Percentiles rank a stretch among this genome's conserved stretches.
Evolutionary conservation across 140 eudicot genomes (phyloP).

Genomic region (Senecio squalidus): DNA sequence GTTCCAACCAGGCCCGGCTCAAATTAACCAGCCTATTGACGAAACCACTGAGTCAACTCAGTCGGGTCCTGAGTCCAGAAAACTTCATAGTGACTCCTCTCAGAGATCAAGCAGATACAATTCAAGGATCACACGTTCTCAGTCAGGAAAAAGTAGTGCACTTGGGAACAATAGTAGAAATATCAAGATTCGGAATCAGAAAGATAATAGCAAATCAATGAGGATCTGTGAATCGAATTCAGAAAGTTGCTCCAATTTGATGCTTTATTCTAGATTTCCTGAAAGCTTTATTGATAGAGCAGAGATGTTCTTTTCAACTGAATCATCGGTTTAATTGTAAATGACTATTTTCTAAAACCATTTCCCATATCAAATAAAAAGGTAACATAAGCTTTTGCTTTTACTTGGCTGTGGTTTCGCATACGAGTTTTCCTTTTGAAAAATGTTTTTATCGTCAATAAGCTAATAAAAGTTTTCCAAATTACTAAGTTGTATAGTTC

Average conservation of each 20-base stretch:
- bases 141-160: slow-evolving; percentile 41
- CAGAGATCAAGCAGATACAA: slow-evolving; percentile 38
- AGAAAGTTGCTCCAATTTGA: slow-evolving; percentile 44
- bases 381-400: slow-evolving; percentile 1
- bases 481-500: too few species aligned
- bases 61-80: slow-evolving; percentile 45
- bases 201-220: slow-evolving; percentile 36
- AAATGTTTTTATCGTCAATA: background rate
- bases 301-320: slow-evolving; percentile 70
- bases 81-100: slow-evolving; percentile 39
- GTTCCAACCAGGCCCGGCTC: slow-evolving; percentile 22
- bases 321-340: slow-evolving; percentile 29
- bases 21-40: slow-evolving; percentile 13
- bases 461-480: background rate
- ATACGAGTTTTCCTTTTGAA: background rate
- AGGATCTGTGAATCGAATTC: slow-evolving; percentile 48
- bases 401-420: background rate
- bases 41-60: slow-evolving; percentile 46
- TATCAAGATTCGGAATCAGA: slow-evolving; percentile 47
- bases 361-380: background rate
- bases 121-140: slow-evolving; percentile 33
- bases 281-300: slow-evolving; percentile 59
- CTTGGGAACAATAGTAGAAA: slow-evolving; percentile 32
- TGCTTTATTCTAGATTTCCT: slow-evolving; percentile 77
- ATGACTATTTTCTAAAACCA: slow-evolving; percentile 8